Conservation (phyloP, 1,139 yeast genomes). For the Hyphopichia pseudoburtonii region DNA sequence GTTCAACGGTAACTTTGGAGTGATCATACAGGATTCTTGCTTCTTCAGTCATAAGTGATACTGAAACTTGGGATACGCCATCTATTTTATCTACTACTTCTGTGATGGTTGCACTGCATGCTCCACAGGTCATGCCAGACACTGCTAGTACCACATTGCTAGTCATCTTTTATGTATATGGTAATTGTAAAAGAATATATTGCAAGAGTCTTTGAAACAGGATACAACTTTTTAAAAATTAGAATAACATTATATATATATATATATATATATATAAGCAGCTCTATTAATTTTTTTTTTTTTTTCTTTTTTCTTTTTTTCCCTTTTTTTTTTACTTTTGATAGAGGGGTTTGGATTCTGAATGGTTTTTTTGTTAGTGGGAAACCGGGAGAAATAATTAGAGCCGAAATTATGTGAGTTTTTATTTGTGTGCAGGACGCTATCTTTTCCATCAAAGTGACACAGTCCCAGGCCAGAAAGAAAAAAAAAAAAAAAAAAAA, state of each 20-base stretch:
- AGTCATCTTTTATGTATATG: slow-evolving; percentile 5
- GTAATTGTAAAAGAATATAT: background rate
- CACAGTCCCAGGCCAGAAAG: too few species aligned
- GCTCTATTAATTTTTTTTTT: too few species aligned
- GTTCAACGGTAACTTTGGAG: slow-evolving; percentile 9
- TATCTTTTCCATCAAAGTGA: slow-evolving; percentile 1
- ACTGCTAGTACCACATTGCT: slow-evolving; percentile 12
- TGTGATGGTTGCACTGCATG: slow-evolving; percentile 34
- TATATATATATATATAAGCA: too few species aligned
- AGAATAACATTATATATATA: too few species aligned
- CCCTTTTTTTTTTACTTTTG: too few species aligned
- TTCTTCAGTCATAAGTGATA: slow-evolving; percentile 39
- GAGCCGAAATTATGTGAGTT: background rate
- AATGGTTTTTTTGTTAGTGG: too few species aligned
- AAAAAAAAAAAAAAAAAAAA: too few species aligned
- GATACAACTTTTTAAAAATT: too few species aligned
- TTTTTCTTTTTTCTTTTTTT: too few species aligned
- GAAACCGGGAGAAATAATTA: too few species aligned
- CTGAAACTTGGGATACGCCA: slow-evolving; percentile 27
- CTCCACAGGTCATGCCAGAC: slow-evolving; percentile 42
- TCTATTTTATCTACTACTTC: slow-evolving; percentile 18
- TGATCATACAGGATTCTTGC: slow-evolving; percentile 26
- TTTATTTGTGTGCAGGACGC: background rate
- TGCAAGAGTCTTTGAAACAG: background rate
- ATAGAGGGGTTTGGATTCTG: too few species aligned